Base-by-base conservation (phyloP, 2,329 filamentous ascomycete genomes). In the Pseudogymnoascus pannorum region DNA sequence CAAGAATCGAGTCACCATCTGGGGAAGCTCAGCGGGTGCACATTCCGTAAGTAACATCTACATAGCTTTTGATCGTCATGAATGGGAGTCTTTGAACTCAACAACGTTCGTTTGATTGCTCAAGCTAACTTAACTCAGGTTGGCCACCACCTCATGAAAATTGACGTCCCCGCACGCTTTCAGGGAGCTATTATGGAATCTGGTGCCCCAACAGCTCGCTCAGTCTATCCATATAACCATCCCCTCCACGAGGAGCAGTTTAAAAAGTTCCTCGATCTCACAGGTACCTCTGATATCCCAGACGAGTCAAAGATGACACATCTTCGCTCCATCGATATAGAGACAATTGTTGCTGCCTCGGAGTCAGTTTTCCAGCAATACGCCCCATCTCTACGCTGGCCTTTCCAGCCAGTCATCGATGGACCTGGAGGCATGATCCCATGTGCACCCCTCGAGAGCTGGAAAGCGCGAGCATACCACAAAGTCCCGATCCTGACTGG, bases 391-490 rank as follows among this genome's bases (percentile, higher is more conserved):
- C 73, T 84, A 7, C 76, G 77, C 26, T 86, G 83, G 83, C 77
- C 88, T 0, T 91, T 89, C 74, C 87, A 89, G 67, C 87, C 87
- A 6, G 83, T 86, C 35, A 81, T 90, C 61, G 86, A 88, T 68
- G 80, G 80, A 1, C 68, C 71, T 12, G 74, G 71, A 3, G 79
- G 81, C 11, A 71, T 86, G 12, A 83, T 90, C 60, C 76, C 79
- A 2, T 76, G 79, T 24, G 73, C 80, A 9, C 87, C 87, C 2
- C 76, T 87, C 11, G 75, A 78, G n/a, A 78, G 79, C n/a, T 87
- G 84, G 84, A 70, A 76, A 24, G 74, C 78, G 0, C 76, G 79
- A 0, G 71, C 75, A 14, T 82, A 79, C 70, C 77, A 86, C 66
- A 77, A 78, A 64, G 76, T 87, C 6, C 83, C 85, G 6, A 79